Evolutionary conservation across 2,329 filamentous ascomycete species (phyloP).

Genomic region (Venturia oleaginea): DNA sequence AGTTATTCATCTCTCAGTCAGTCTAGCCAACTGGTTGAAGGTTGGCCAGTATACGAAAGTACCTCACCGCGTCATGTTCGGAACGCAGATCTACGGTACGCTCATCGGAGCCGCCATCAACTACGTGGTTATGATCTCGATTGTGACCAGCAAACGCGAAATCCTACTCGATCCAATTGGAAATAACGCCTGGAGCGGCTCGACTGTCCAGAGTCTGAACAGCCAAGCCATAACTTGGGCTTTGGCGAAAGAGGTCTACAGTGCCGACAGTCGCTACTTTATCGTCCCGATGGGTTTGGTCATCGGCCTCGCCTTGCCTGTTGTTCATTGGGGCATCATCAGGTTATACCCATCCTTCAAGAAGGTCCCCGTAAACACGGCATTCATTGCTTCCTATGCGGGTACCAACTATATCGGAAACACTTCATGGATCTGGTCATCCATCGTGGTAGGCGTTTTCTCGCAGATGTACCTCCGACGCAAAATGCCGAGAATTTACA

Average conservation of each 20-base stretch:
- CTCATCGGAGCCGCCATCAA: slow-evolving; percentile 28
- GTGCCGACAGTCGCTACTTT: slow-evolving; percentile 27
- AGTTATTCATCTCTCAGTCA: slow-evolving; percentile 21
- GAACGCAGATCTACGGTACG: slow-evolving; percentile 43
- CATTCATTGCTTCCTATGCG: slow-evolving; percentile 35
- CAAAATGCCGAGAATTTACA: slow-evolving; percentile 28
- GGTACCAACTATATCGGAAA: slow-evolving; percentile 25
- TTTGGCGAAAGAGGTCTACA: slow-evolving; percentile 22
- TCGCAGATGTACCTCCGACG: slow-evolving; percentile 29
- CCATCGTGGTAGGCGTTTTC: slow-evolving; percentile 24
- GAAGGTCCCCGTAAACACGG: slow-evolving; percentile 26
- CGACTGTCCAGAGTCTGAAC: slow-evolving; percentile 36
- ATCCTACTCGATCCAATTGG: slow-evolving; percentile 33
- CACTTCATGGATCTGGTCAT: slow-evolving; percentile 8
- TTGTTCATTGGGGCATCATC: slow-evolving; percentile 21
- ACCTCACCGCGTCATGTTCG: slow-evolving; percentile 59
- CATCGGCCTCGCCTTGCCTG: slow-evolving; percentile 32
- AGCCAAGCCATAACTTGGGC: slow-evolving; percentile 18
- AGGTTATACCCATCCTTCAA: not conserved
- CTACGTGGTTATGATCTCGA: slow-evolving; percentile 37
- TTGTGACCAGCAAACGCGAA: slow-evolving; percentile 32
- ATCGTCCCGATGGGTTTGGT: slow-evolving; percentile 31
- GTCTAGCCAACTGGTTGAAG: slow-evolving; percentile 32
- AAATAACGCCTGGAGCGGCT: slow-evolving; percentile 37
- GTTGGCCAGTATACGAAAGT: slow-evolving; percentile 45